Evolutionary conservation across 2,329 filamentous ascomycete genomes (phyloP).

Genomic region (Aspergillus udagawae): DNA sequence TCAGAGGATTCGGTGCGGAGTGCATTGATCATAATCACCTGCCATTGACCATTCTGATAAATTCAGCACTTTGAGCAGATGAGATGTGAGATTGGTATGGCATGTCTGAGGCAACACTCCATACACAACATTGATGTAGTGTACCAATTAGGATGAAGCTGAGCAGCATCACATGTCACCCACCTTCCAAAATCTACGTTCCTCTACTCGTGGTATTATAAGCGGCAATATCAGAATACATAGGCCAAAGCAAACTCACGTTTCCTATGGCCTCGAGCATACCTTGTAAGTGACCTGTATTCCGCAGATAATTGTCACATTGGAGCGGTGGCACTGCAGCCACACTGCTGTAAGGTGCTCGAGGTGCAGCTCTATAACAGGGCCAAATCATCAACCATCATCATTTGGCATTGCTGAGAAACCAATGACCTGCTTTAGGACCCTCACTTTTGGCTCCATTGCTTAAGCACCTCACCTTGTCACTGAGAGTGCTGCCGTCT

Average conservation of each 20-base stretch:
- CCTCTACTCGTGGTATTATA: neutral
- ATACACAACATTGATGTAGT: too few relatives aligned
- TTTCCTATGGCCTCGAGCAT: neutral
- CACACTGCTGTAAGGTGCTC: neutral
- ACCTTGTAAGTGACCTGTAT: neutral
- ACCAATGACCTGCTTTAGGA: slow-evolving; percentile 2
- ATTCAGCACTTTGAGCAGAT: too few relatives aligned
- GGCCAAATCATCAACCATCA: slow-evolving; percentile 6
- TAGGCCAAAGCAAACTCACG: neutral
- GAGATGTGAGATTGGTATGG: too few relatives aligned
- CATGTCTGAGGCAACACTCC: too few relatives aligned
- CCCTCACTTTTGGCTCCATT: neutral
- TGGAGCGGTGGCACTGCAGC: neutral
- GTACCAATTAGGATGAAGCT: too few relatives aligned
- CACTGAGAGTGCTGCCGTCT: neutral
- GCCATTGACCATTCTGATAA: neutral
- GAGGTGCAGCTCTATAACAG: neutral
- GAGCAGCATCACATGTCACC: neutral
- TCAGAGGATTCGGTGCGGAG: neutral
- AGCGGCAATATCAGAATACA: neutral
- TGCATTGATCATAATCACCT: neutral
- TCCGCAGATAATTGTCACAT: slow-evolving; percentile 1
- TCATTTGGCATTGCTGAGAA: neutral
- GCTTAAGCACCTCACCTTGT: neutral
- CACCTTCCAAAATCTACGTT: neutral